phyloP scores from a whole-genome alignment of 2,329 filamentous ascomycete genomes.

The Pestalotiopsis sp. region DNA sequence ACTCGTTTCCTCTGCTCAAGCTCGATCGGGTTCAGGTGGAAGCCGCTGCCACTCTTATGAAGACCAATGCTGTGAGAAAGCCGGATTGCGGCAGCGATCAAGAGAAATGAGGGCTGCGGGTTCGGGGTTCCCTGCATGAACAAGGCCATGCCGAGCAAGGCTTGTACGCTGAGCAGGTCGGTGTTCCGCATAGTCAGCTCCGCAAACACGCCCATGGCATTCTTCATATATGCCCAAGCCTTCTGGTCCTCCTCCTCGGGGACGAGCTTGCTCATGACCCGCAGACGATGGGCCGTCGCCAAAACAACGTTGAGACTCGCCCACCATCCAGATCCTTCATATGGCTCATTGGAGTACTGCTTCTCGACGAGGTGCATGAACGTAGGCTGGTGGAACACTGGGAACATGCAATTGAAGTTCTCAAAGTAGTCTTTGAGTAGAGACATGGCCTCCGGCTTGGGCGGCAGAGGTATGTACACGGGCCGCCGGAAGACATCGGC shows the following conservation, averaged over 20 bases:
- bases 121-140: slow-evolving; percentile 97
- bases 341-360: slow-evolving; percentile 91
- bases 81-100: slow-evolving; percentile 88
- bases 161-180: slow-evolving; percentile 92
- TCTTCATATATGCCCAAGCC: slow-evolving; percentile 95
- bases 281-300: slow-evolving; percentile 88
- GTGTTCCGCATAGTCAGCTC: slow-evolving; percentile 96
- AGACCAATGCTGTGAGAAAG: slow-evolving; percentile 92
- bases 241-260: slow-evolving; percentile 91
- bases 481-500: slow-evolving; percentile 86
- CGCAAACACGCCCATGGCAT: slow-evolving; percentile 89
- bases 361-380: slow-evolving; percentile 97
- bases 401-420: slow-evolving; percentile 99
- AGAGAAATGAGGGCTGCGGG: slow-evolving; percentile 88
- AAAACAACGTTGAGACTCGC: slow-evolving; percentile 92
- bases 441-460: slow-evolving; percentile 85
- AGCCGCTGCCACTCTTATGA: slow-evolving; percentile 89
- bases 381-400: slow-evolving; percentile 93
- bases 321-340: slow-evolving; percentile 97
- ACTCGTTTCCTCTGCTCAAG: slow-evolving; percentile 81
- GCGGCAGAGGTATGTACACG: slow-evolving; percentile 80
- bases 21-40: slow-evolving; percentile 91
- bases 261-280: slow-evolving; percentile 93
- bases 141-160: slow-evolving; percentile 86
- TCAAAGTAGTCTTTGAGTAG: slow-evolving; percentile 93